These are phyloP conservation scores for Metarhizium brunneum DNA, from an alignment of 2,329 filamentous ascomycete species.

Conservation along the genomic window DNA sequence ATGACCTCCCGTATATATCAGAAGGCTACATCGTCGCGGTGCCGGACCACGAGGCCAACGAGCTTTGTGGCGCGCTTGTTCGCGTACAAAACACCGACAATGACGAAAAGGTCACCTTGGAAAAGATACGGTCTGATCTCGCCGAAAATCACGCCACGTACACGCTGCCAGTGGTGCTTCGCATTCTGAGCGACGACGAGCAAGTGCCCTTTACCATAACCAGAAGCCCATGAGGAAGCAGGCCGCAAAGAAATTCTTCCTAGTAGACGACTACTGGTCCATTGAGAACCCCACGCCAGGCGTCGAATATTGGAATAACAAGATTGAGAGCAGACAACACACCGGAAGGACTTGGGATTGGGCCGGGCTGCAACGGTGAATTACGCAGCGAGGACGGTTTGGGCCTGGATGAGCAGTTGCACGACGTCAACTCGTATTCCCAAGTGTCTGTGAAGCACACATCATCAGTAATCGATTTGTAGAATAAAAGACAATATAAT, in stretches of 20 bases:
- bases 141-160: slow-evolving; percentile 4
- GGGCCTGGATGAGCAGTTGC: too few relatives aligned
- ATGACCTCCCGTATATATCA: slow-evolving; percentile 11
- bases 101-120: slow-evolving; percentile 3
- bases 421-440: too few relatives aligned
- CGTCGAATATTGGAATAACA: slow-evolving; percentile 5
- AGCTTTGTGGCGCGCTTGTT: slow-evolving; percentile 13
- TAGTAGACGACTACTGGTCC: slow-evolving; percentile 5
- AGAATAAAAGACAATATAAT: too few relatives aligned
- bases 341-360: background rate
- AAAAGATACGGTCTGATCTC: slow-evolving; percentile 9
- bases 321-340: background rate
- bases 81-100: slow-evolving; percentile 1
- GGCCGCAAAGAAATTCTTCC: slow-evolving; percentile 9
- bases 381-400: background rate
- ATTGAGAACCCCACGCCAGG: slow-evolving; percentile 6
- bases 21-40: slow-evolving; percentile 13
- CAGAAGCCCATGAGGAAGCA: slow-evolving; percentile 9
- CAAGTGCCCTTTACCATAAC: slow-evolving; percentile 11
- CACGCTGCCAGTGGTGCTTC: slow-evolving; percentile 11
- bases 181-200: slow-evolving; percentile 8
- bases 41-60: slow-evolving; percentile 10
- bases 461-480: too few relatives aligned
- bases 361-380: background rate
- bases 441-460: too few relatives aligned